Evolutionary conservation across 768 basidiomycete genomes (phyloP), one percentile per base, ranked within the genome.

Genomic region (Xanthoconium stramineum): DNA sequence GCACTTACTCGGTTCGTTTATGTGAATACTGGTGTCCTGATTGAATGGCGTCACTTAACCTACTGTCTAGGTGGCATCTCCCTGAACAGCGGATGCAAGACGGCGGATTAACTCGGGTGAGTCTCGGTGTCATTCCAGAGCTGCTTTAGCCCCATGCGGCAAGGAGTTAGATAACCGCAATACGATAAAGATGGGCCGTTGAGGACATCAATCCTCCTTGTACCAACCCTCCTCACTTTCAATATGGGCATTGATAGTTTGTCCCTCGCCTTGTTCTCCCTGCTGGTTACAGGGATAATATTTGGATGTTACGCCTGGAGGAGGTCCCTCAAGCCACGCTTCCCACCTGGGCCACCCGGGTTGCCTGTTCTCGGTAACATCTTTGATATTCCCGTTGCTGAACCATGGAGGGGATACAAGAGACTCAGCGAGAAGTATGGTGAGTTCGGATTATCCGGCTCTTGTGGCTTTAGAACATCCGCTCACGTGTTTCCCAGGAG

Each of bases 361-460:
- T 17, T 48, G 53, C 57, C 57, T 11, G 33, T 58, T 39, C n/a
- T 58, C 3, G 53, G 57, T 6, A 58, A 58, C 17, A 29, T 58
- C 19, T 56, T 58, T 37, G 57, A 58, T 45, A 40, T 38, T 39
- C 47, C 53, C 17, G 10, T 13, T 35, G n/a, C 40, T 6, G 57
- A 58, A 10, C 53, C 57, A n/a, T 58, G 53, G 47, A 53, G 15
- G 30, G 52, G 30, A 19, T 53, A 47, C 29, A 46, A 47, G 45
- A 46, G 20, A 47, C 47, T 58, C 6, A 42, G 47, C 35, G 53
- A 58, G 37, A 58, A 56, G 17, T 55, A 58, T 10, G 53, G 57
- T 49, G 24, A 29, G 53, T 7, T 15, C 2, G 12, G 2, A 24
- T 24, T 2, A 15, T 36, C 3, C 6, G 17, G n/a, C 39, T 32